phyloP scores from a whole-genome alignment of 169 alveolate genomes.

The Eimeria acervulina region DNA sequence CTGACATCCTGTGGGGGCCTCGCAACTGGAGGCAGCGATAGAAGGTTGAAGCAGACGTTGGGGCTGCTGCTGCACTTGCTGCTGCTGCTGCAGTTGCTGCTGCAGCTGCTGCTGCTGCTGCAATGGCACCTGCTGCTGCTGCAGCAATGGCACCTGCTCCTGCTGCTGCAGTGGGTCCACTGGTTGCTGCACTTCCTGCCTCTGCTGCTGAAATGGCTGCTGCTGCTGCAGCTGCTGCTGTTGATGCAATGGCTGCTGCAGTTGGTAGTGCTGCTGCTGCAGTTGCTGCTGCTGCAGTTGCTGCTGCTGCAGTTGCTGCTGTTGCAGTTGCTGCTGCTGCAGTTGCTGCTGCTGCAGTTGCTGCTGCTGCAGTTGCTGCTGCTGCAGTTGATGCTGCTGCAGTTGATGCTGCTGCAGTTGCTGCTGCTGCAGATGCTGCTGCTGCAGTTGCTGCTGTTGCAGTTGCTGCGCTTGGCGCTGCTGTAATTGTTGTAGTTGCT shows the following conservation, averaged over 20 bases:
- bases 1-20: not conserved
- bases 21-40: not conserved
- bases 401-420: slow-evolving; percentile 1
- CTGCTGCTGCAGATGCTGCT: not conserved
- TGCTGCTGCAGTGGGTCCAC: not conserved
- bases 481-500: not conserved
- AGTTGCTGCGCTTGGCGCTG: not conserved
- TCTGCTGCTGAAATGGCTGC: not conserved
- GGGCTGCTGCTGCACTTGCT: not conserved
- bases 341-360: not conserved
- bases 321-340: not conserved
- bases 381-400: not conserved
- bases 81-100: not conserved
- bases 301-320: not conserved
- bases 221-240: not conserved
- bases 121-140: not conserved
- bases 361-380: slow-evolving; percentile 3
- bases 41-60: not conserved
- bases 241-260: not conserved
- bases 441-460: not conserved
- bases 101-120: not conserved
- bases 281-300: not conserved
- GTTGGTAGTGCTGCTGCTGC: not conserved
- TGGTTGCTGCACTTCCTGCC: not conserved
- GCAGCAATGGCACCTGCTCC: not conserved